Base-by-base conservation (phyloP, 306 rosid species). In the Gleditsia sinensis region DNA sequence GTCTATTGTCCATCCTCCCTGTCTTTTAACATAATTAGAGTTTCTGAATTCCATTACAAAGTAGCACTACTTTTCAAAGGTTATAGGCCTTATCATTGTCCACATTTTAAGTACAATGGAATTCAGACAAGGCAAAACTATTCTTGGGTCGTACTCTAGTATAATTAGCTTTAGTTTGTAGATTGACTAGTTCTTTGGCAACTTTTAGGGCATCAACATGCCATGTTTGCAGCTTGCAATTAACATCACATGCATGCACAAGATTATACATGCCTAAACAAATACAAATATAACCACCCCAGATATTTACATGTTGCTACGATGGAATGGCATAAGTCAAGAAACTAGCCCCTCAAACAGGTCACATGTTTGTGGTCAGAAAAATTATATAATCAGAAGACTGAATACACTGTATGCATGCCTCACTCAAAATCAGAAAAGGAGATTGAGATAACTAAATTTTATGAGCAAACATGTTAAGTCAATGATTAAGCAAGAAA, bases 391-490 rank as follows among this genome's bases (percentile, higher is more conserved):
- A 56, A 32, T 45, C 4, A 46, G 6, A 59, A 40, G 25, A 48
- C 13, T 27, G 16, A 7, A 65, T 10, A n/a, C n/a, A n/a, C n/a
- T n/a, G n/a, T n/a, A 63, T 5, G 28, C 17, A 5, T 48, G 64
- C 32, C 16, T 45, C 62, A 42, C 54, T 30, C 60, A 32, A 14
- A 69, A 24, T 42, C 16, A 20, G 23, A 63, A 58, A 46, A 68
- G 25, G 12, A 56, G 20, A 53, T 27, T 33, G 9, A 34, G 13
- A 28, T 37, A 50, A 60, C 24, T 20, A 19, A 51, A 23, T 12
- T 30, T 49, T 71, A 55, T 19, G 12, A 61, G 56, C 12, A 45
- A 80, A 62, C 70, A 20, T 45, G 56, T 51, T 60, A 63, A 62
- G 45, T 45, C 56, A 34, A 69, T 57, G 59, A 50, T 28, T 27